Evolutionary conservation across 345 rosid species (phyloP).

Genomic region (Boechera stricta): DNA sequence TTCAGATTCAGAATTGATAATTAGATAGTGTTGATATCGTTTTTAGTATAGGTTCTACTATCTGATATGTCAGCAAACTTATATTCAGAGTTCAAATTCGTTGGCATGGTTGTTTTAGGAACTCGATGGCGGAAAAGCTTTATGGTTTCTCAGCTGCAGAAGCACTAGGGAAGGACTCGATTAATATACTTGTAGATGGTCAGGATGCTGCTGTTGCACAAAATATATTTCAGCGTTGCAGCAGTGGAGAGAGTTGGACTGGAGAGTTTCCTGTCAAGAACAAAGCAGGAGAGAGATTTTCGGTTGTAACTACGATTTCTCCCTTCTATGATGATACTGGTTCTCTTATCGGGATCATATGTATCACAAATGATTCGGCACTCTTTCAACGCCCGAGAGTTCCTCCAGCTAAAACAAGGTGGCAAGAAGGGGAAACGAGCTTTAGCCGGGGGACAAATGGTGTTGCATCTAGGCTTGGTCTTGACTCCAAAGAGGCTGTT

Average conservation of each 20-base stretch:
- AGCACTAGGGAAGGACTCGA: constrained; percentile 73
- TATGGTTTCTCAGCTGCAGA: constrained; percentile 82
- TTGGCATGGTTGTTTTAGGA: constrained; percentile 61
- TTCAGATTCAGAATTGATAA: constrained; percentile 11
- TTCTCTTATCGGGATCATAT: constrained; percentile 77
- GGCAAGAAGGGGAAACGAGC: constrained; percentile 60
- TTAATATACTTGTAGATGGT: constrained; percentile 70
- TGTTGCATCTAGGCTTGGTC: constrained; percentile 64
- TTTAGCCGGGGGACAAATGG: constrained; percentile 44
- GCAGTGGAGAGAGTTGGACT: constrained; percentile 79
- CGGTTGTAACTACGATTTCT: constrained; percentile 68
- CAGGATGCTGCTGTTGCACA: constrained; percentile 61
- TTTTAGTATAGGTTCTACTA: background rate
- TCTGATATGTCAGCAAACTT: background rate
- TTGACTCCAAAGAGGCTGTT: constrained; percentile 57
- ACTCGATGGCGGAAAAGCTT: constrained; percentile 80
- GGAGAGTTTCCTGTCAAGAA: constrained; percentile 90
- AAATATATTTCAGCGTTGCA: constrained; percentile 57
- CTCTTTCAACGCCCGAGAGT: constrained; percentile 58
- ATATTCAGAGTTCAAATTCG: constrained; percentile 9
- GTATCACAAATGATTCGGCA: constrained; percentile 69
- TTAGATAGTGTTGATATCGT: background rate
- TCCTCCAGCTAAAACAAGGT: constrained; percentile 44
- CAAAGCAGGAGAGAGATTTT: constrained; percentile 70
- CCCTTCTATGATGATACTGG: constrained; percentile 82